Percentiles rank a stretch among this genome's conserved stretches.
phyloP scores from a whole-genome alignment of 257 asterid species.

The Solanum piurae region DNA sequence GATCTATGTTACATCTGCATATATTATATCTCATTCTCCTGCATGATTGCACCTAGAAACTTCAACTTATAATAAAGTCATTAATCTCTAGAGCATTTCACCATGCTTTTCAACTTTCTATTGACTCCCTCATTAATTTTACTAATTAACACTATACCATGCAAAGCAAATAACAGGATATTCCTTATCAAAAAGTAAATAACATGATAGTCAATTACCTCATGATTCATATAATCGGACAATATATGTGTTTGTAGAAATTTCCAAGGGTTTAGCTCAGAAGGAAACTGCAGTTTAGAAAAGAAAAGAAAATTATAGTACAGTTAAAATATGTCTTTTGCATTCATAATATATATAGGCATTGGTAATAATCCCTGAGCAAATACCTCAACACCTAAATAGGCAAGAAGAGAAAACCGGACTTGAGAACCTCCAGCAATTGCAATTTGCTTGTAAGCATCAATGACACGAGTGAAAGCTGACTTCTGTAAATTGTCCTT shows the following conservation, averaged over 20 bases:
- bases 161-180: neutral
- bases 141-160: neutral
- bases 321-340: neutral
- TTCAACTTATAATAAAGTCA: neutral
- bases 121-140: neutral
- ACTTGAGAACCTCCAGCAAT: constrained; percentile 77
- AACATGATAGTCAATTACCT: constrained; percentile 44
- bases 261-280: constrained; percentile 90
- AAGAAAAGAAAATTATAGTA: neutral
- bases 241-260: constrained; percentile 57
- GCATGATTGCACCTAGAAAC: neutral
- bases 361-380: neutral
- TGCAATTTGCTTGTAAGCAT: constrained; percentile 78
- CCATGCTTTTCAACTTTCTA: neutral
- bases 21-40: neutral
- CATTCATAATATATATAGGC: neutral
- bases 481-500: constrained; percentile 68
- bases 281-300: constrained; percentile 59
- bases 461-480: constrained; percentile 69
- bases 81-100: neutral
- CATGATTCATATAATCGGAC: constrained; percentile 73
- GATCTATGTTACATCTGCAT: neutral
- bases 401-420: constrained; percentile 78
- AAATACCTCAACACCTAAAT: constrained; percentile 77
- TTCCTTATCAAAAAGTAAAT: neutral